Percentiles rank a stretch among this genome's conserved stretches.
Evolutionary conservation across 306 rosid species (phyloP).

Genomic region (Canavalia ensiformis): DNA sequence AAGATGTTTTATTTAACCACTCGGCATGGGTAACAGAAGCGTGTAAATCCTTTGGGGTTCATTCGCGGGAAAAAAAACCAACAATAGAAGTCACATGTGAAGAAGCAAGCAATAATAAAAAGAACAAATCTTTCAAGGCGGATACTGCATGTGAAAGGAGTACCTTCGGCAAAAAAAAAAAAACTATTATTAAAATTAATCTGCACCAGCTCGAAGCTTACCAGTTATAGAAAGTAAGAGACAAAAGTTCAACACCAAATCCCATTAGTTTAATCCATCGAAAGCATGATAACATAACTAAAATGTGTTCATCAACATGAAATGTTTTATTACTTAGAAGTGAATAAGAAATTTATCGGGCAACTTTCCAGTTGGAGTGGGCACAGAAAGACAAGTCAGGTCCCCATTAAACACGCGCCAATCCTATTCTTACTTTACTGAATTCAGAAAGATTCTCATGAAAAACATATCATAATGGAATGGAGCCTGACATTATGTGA

Average conservation of each 20-base stretch:
- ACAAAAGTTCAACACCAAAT: neutral
- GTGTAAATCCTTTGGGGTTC: neutral
- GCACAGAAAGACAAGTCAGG: neutral
- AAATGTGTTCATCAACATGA: neutral
- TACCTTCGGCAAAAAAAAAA: neutral
- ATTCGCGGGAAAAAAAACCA: neutral
- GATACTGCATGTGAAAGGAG: constrained; percentile 38
- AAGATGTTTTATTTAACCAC: neutral
- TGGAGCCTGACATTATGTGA: neutral
- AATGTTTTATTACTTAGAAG: neutral
- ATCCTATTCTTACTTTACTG: constrained; percentile 10
- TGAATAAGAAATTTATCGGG: neutral
- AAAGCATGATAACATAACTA: constrained; percentile 10
- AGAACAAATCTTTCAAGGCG: constrained; percentile 20
- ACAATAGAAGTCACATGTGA: neutral
- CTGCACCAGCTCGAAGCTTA: neutral
- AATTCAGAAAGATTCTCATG: constrained; percentile 5
- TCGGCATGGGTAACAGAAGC: constrained; percentile 19
- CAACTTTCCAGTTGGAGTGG: neutral
- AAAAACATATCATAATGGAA: too few species aligned
- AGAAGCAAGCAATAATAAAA: constrained; percentile 6
- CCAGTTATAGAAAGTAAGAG: neutral
- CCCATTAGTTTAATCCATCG: neutral
- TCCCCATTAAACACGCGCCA: neutral
- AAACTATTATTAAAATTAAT: neutral